These are phyloP conservation scores for Solanum lignicaule DNA, from an alignment of 257 asterid genomes.

Conservation along the genomic window DNA sequence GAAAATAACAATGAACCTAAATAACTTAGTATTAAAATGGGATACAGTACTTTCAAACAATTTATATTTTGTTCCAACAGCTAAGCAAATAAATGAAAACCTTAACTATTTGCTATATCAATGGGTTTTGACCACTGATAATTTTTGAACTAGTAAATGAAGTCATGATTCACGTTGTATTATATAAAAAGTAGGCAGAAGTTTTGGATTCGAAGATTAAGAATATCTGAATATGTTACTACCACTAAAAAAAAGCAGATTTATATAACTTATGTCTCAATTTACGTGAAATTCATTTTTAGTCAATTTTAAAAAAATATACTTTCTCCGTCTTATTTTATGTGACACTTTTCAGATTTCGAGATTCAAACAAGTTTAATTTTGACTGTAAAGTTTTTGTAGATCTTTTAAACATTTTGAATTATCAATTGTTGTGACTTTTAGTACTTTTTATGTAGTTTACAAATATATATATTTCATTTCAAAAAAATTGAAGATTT, in stretches of 20 bases:
- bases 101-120: neutral
- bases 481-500: too few species aligned
- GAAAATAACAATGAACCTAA: neutral
- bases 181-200: neutral
- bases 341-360: too few species aligned
- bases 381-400: too few species aligned
- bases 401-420: too few species aligned
- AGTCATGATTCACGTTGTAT: neutral
- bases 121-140: neutral
- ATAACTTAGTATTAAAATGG: neutral
- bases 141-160: neutral
- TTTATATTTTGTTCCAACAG: neutral
- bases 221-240: neutral
- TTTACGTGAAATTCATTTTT: too few species aligned
- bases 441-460: too few species aligned
- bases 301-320: too few species aligned
- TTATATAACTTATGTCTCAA: too few species aligned
- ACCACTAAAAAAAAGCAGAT: neutral
- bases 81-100: neutral
- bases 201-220: neutral
- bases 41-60: neutral
- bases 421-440: too few species aligned
- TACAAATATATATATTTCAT: too few species aligned
- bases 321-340: too few species aligned
- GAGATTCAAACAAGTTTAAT: too few species aligned